These are phyloP conservation scores for Salicornia ramosissima DNA, from an alignment of 148 eudicot genomes.

Conservation along the genomic window DNA sequence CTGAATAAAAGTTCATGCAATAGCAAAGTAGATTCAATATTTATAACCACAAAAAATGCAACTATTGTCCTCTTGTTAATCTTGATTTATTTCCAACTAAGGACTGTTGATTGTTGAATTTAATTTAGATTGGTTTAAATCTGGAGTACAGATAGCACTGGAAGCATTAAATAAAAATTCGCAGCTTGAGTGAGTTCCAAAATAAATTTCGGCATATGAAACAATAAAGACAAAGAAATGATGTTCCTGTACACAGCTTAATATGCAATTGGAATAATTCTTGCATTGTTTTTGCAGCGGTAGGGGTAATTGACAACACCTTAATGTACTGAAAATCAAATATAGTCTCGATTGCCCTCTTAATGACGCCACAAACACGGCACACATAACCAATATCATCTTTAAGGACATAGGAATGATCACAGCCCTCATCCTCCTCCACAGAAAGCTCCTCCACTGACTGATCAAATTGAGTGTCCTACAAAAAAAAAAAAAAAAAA, in stretches of 20 bases:
- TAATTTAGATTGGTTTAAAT: too few species aligned
- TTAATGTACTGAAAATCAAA: constrained; percentile 73
- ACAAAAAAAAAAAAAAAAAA: constrained; percentile 20
- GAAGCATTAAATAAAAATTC: background rate
- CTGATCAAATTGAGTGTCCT: constrained; percentile 54
- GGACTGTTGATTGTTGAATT: background rate
- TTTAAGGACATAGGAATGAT: constrained; percentile 74
- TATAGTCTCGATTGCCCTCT: constrained; percentile 70
- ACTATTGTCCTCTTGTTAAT: background rate
- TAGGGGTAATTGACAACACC: constrained; percentile 28
- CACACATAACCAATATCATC: constrained; percentile 94
- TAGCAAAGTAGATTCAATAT: background rate
- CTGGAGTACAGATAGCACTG: background rate
- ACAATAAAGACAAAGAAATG: background rate
- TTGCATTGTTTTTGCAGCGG: background rate
- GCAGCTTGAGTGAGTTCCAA: background rate
- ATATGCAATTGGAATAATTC: background rate
- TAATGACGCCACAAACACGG: constrained; percentile 86
- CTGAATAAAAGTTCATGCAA: background rate
- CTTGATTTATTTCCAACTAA: background rate
- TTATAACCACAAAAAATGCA: background rate
- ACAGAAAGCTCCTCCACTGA: constrained; percentile 32
- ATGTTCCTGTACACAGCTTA: background rate
- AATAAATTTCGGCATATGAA: background rate
- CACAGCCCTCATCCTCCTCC: constrained; percentile 73